These are phyloP conservation scores for Tuber umbilicatum DNA, from an alignment of 495 filamentous ascomycete species.

Conservation along the genomic window DNA sequence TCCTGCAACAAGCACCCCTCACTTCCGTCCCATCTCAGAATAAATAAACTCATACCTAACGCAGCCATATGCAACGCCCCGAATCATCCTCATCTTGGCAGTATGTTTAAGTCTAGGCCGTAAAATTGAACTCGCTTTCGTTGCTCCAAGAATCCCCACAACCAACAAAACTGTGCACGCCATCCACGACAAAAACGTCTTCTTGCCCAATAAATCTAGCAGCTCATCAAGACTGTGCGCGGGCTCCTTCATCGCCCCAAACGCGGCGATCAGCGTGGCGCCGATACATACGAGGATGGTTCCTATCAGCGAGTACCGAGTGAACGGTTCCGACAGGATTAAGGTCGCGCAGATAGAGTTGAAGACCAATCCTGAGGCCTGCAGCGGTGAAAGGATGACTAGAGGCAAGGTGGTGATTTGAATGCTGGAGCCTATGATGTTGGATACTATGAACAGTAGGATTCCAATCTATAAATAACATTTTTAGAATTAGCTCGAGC, in stretches of 20 bases:
- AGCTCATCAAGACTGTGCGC: constrained; percentile 82
- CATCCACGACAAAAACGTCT: constrained; percentile 89
- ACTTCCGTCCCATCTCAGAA: constrained; percentile 9
- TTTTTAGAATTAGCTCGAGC: neutral
- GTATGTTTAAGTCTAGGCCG: constrained; percentile 27
- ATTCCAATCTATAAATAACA: constrained; percentile 61
- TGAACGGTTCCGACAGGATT: constrained; percentile 91
- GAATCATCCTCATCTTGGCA: constrained; percentile 49
- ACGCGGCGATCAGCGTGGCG: constrained; percentile 82
- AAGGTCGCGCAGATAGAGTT: constrained; percentile 95
- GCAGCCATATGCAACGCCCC: constrained; percentile 81
- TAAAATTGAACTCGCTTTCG: constrained; percentile 45
- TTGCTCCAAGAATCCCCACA: constrained; percentile 56
- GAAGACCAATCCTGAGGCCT: constrained; percentile 94
- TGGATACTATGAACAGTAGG: constrained; percentile 91
- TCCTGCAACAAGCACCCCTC: neutral
- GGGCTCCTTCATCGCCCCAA: constrained; percentile 91
- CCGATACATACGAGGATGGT: constrained; percentile 81
- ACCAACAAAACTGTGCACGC: constrained; percentile 66
- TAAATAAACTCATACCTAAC: constrained; percentile 47
- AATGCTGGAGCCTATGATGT: constrained; percentile 88
- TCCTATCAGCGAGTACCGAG: constrained; percentile 77
- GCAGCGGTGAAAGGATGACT: constrained; percentile 88
- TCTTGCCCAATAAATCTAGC: constrained; percentile 63
- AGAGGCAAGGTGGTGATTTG: constrained; percentile 95